phyloP scores from a whole-genome alignment of 495 filamentous ascomycete species.

The Xylaria castorea region DNA sequence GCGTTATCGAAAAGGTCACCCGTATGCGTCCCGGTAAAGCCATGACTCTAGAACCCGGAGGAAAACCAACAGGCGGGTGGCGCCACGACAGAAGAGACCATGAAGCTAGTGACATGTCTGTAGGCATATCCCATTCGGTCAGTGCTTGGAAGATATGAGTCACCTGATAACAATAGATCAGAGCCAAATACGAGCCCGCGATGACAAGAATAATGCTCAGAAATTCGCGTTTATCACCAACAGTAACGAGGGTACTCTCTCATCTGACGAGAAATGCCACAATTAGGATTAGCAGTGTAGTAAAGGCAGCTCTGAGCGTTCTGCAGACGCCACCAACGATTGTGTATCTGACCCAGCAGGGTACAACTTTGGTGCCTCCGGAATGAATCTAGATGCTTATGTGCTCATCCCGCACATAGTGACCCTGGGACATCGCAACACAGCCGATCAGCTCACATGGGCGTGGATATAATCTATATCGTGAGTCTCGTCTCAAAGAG shows the following conservation, averaged over 20 bases:
- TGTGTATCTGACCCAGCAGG: background rate
- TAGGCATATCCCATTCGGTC: background rate
- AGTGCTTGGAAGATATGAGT: background rate
- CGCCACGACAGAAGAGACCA: background rate
- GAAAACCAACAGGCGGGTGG: background rate
- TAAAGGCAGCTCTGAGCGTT: background rate
- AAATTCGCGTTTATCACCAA: background rate
- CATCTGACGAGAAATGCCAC: background rate
- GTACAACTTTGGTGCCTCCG: background rate
- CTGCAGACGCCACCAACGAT: constrained; percentile 9
- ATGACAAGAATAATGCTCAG: background rate
- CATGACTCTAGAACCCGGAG: background rate
- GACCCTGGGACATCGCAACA: background rate
- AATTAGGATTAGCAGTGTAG: background rate
- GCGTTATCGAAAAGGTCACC: constrained; percentile 6
- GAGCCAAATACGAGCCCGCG: background rate
- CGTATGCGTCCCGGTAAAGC: background rate
- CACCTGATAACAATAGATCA: background rate
- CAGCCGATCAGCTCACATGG: background rate
- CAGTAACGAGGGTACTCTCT: background rate
- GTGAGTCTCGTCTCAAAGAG: background rate
- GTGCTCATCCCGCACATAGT: background rate
- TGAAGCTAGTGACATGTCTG: background rate
- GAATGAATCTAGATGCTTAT: constrained; percentile 14
- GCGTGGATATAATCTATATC: background rate